These are phyloP conservation scores for Amesomyces nigricolor DNA, from an alignment of 2,329 filamentous ascomycete genomes.

Conservation along the genomic window DNA sequence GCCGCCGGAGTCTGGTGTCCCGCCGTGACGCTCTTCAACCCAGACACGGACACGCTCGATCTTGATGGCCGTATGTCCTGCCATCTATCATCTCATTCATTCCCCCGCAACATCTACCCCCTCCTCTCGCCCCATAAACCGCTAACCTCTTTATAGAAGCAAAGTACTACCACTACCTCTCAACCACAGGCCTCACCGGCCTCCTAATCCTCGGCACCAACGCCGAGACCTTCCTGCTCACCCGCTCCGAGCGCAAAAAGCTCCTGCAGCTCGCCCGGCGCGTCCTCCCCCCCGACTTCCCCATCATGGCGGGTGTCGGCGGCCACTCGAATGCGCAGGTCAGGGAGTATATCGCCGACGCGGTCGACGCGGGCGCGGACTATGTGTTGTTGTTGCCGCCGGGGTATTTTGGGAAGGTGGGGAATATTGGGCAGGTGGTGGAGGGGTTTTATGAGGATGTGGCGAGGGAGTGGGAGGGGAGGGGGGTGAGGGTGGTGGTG, in stretches of 20 bases:
- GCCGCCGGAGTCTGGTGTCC: conserved; percentile 32
- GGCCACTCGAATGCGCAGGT: conserved; percentile 61
- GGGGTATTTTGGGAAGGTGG: conserved; percentile 57
- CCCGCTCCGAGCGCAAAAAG: conserved; percentile 30
- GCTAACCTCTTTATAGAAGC: conserved; percentile 14
- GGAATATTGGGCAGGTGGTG: conserved; percentile 51
- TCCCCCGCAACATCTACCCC: no score
- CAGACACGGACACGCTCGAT: conserved; percentile 28
- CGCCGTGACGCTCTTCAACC: conserved; percentile 33
- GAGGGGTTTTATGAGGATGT: conserved; percentile 55
- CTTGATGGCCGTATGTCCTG: conserved; percentile 20
- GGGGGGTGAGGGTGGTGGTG: conserved; percentile 53
- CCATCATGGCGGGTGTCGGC: conserved; percentile 58
- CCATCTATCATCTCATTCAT: no score
- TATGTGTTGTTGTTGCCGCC: conserved; percentile 57
- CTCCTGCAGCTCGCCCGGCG: conserved; percentile 52
- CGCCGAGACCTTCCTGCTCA: conserved; percentile 33
- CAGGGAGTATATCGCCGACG: conserved; percentile 54
- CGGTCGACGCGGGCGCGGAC: conserved; percentile 54
- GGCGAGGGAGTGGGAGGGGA: conserved; percentile 48
- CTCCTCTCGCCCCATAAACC: no score
- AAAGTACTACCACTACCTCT: conserved; percentile 30
- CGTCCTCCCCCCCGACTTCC: conserved; percentile 48
- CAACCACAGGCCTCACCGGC: conserved; percentile 27
- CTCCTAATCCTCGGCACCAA: conserved; percentile 33